Evolutionary conservation across 352 stramenopile genomes (phyloP).

Genomic region (Pythium vanterpoolii): DNA sequence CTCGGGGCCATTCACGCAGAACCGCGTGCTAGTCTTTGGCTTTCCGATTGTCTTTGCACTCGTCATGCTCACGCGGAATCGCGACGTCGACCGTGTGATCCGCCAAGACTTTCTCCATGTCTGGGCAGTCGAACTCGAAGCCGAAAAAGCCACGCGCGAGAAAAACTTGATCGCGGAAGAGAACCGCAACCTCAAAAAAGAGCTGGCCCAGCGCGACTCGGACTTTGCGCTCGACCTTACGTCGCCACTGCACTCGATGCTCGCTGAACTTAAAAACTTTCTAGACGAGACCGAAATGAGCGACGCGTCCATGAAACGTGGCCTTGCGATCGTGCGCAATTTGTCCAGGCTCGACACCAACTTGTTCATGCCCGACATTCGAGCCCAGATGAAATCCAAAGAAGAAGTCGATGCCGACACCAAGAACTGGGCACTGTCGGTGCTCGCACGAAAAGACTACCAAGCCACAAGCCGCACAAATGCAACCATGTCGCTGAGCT

Average conservation of each 20-base stretch:
- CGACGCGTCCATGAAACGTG: slow-evolving; percentile 45
- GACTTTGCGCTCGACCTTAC: slow-evolving; percentile 74
- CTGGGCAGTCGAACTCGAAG: slow-evolving; percentile 70
- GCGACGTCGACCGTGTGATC: slow-evolving; percentile 72
- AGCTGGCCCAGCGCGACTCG: slow-evolving; percentile 68
- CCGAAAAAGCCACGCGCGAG: slow-evolving; percentile 61
- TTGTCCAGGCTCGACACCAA: slow-evolving; percentile 79
- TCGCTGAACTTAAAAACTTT: slow-evolving; percentile 77
- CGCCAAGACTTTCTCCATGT: slow-evolving; percentile 80
- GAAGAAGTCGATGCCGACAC: slow-evolving; percentile 79
- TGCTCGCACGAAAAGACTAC: slow-evolving; percentile 75
- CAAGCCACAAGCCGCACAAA: slow-evolving; percentile 45
- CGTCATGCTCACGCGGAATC: slow-evolving; percentile 69
- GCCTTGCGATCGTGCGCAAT: slow-evolving; percentile 61
- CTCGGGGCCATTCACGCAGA: slow-evolving; percentile 59
- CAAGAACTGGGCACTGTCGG: slow-evolving; percentile 78
- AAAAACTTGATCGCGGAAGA: slow-evolving; percentile 83
- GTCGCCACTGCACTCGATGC: slow-evolving; percentile 61
- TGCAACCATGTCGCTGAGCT: slow-evolving; percentile 59
- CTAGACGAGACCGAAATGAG: slow-evolving; percentile 68
- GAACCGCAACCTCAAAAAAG: slow-evolving; percentile 76
- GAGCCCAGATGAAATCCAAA: slow-evolving; percentile 77
- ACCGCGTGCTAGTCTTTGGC: slow-evolving; percentile 60
- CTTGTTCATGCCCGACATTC: slow-evolving; percentile 78
- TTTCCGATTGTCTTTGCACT: slow-evolving; percentile 66